Percentiles rank a stretch among this genome's conserved stretches.
These are phyloP conservation scores for Trichoderma harzianum DNA, from an alignment of 2,329 filamentous ascomycete species.

Conservation along the genomic window DNA sequence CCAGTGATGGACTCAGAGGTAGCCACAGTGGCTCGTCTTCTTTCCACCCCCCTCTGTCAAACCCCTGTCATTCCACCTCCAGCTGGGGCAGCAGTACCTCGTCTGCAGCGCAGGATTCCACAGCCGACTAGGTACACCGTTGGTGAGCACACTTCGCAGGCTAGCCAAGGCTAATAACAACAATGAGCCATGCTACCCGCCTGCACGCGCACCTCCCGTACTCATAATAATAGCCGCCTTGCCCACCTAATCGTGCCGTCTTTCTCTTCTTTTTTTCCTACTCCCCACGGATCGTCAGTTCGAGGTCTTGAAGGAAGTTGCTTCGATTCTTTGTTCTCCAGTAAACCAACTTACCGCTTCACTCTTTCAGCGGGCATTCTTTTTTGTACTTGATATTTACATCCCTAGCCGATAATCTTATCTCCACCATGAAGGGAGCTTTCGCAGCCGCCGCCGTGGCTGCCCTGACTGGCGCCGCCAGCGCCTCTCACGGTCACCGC, in stretches of 20 bases:
- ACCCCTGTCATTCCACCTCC: slow-evolving; percentile 16
- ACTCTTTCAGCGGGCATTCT: slow-evolving; percentile 85
- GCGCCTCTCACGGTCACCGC: slow-evolving; percentile 58
- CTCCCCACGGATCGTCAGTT: slow-evolving; percentile 45
- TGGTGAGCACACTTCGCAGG: slow-evolving; percentile 6
- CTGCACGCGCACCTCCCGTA: slow-evolving; percentile 19
- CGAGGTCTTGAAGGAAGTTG: slow-evolving; percentile 51
- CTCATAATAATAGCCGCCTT: slow-evolving; percentile 41
- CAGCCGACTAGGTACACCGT: slow-evolving; percentile 8
- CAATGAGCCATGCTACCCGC: slow-evolving; percentile 15
- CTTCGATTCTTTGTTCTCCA: slow-evolving; percentile 43
- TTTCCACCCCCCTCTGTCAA: neutral
- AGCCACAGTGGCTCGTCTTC: slow-evolving; percentile 26
- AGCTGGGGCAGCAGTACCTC: slow-evolving; percentile 16
- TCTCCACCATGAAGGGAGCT: slow-evolving; percentile 69
- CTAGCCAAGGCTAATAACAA: slow-evolving; percentile 12
- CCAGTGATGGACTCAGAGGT: slow-evolving; percentile 25
- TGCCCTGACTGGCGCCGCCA: slow-evolving; percentile 55
- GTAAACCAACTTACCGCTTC: slow-evolving; percentile 62
- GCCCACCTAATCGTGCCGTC: slow-evolving; percentile 36
- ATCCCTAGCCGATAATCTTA: slow-evolving; percentile 21
- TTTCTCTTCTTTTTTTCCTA: slow-evolving; percentile 32
- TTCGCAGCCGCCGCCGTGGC: slow-evolving; percentile 63
- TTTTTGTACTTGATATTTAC: slow-evolving; percentile 30
- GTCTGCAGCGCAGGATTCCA: slow-evolving; percentile 16